These are phyloP conservation scores for Cylindrodendrum hubeiense DNA, from an alignment of 2,329 filamentous ascomycete species.

Conservation along the genomic window DNA sequence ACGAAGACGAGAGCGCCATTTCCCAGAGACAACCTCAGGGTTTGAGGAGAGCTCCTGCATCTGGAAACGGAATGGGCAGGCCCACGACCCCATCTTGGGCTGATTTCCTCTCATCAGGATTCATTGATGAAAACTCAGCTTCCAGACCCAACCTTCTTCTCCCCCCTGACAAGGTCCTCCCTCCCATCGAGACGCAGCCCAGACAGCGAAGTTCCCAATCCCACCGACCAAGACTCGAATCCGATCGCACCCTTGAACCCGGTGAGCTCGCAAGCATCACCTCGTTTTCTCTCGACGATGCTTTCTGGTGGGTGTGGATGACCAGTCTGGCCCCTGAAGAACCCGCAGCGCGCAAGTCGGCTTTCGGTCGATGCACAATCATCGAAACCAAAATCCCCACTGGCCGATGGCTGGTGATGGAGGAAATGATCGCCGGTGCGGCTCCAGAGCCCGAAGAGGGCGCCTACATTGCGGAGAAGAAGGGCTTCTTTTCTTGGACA, in stretches of 20 bases:
- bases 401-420: slow-evolving; percentile 92
- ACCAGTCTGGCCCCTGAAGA: slow-evolving; percentile 94
- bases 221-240: slow-evolving; percentile 79
- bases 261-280: slow-evolving; percentile 95
- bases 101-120: slow-evolving; percentile 95
- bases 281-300: slow-evolving; percentile 87
- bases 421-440: slow-evolving; percentile 95
- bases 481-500: slow-evolving; percentile 91
- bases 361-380: slow-evolving; percentile 93
- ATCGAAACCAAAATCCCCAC: slow-evolving; percentile 87
- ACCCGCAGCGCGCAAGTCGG: slow-evolving; percentile 85
- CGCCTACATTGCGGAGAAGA: slow-evolving; percentile 95
- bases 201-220: slow-evolving; percentile 90
- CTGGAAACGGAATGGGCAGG: slow-evolving; percentile 77
- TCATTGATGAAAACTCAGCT: slow-evolving; percentile 80
- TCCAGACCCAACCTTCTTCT: slow-evolving; percentile 75
- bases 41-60: slow-evolving; percentile 75
- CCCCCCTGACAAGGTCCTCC: slow-evolving; percentile 92
- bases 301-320: slow-evolving; percentile 99
- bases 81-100: slow-evolving; percentile 98
- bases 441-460: slow-evolving; percentile 86
- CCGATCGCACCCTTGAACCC: slow-evolving; percentile 79
- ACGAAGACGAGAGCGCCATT: slow-evolving; percentile 68
- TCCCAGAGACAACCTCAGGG: slow-evolving; percentile 57
- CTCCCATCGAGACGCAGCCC: slow-evolving; percentile 79